A percentile compares a stretch with the other conserved stretches of the same genome.
phyloP scores from a whole-genome alignment of 2,329 filamentous ascomycete species.

The Aspergillus jensenii region DNA sequence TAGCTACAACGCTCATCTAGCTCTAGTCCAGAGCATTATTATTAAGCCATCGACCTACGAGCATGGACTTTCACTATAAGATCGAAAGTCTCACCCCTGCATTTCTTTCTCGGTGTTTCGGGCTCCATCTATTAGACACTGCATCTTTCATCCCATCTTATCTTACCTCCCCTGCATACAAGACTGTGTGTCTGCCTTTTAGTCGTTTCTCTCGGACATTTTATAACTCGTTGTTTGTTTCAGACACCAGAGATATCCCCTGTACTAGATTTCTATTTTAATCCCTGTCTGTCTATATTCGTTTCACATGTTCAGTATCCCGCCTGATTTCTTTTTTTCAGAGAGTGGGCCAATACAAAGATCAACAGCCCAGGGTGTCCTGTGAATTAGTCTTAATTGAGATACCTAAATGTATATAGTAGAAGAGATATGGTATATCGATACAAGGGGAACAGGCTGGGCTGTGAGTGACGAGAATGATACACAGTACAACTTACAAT shows the following conservation, averaged over 20 bases:
- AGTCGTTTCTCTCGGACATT: neutral
- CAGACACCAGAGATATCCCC: neutral
- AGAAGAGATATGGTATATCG: neutral
- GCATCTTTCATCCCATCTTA: neutral
- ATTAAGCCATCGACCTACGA: neutral
- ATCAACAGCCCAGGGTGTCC: neutral
- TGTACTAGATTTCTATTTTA: constrained; percentile 3
- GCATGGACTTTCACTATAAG: neutral
- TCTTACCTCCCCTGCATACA: neutral
- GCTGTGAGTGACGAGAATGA: neutral
- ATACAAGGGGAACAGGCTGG: neutral
- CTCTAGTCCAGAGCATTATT: neutral
- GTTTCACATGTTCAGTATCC: neutral
- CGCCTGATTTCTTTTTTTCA: neutral
- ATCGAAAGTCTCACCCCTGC: neutral
- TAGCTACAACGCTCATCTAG: neutral
- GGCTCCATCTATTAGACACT: neutral
- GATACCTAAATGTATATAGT: neutral
- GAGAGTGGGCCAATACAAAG: neutral
- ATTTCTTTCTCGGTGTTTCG: neutral
- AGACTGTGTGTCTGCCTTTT: neutral
- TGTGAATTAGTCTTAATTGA: neutral
- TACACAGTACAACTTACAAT: neutral
- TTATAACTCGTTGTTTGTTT: neutral
- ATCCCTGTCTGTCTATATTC: neutral